A percentile compares a stretch with the other conserved stretches of the same genome.
Conservation (phyloP, 2,329 filamentous ascomycete species). For the Thermothelomyces thermophilus region DNA sequence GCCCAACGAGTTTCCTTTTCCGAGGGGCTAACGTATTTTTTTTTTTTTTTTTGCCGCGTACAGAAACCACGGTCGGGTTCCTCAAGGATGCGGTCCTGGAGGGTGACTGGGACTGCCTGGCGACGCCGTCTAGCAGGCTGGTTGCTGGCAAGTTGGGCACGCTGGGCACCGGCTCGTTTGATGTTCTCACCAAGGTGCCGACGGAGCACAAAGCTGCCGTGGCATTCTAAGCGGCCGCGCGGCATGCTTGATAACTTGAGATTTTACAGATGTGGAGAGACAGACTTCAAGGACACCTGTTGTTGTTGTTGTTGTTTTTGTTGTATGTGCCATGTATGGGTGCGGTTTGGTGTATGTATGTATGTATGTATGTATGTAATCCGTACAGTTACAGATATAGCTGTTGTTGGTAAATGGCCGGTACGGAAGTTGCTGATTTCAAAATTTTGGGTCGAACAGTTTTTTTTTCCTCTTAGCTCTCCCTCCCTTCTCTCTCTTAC, state of each 20-base stretch:
- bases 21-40: not conserved
- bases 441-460: not conserved
- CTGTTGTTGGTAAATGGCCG: not conserved
- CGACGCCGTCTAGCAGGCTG: constrained; percentile 77
- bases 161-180: constrained; percentile 86
- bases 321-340: no score
- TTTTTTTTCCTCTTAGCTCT: not conserved
- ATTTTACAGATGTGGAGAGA: not conserved
- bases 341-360: not conserved
- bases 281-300: no score
- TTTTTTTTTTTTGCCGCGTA: not conserved
- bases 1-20: no score
- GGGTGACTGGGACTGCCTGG: constrained; percentile 82
- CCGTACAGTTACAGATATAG: constrained; percentile 1
- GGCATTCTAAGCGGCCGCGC: constrained; percentile 8
- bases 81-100: constrained; percentile 87
- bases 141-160: constrained; percentile 78
- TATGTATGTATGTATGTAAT: not conserved
- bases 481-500: no score
- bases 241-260: not conserved
- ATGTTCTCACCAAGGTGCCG: constrained; percentile 64
- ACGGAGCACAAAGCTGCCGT: constrained; percentile 37
- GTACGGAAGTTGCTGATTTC: not conserved
- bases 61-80: constrained; percentile 77
- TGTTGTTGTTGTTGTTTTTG: no score